Evolutionary conservation across 257 asterid species (phyloP).

Genomic region (Petunia axillaris): DNA sequence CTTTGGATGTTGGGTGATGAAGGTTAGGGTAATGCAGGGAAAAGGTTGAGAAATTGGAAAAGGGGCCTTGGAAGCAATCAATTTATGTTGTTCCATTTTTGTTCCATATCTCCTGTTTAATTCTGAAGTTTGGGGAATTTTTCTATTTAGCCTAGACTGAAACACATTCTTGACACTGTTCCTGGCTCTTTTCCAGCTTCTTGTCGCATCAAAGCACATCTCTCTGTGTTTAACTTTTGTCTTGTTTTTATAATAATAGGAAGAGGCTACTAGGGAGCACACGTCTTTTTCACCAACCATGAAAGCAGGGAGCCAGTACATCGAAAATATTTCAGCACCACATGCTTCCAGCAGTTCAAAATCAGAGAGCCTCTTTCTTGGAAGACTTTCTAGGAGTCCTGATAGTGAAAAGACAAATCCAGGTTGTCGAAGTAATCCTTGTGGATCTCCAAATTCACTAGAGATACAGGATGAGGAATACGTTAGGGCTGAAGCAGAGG

Average conservation of each 20-base stretch:
- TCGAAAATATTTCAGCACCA: conserved; percentile 26
- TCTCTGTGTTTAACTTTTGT: background rate
- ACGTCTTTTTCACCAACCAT: conserved; percentile 25
- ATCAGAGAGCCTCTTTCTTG: background rate
- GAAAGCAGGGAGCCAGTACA: conserved; percentile 25
- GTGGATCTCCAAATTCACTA: conserved; percentile 27
- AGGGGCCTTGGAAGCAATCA: background rate
- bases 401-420: conserved; percentile 26
- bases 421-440: conserved; percentile 22
- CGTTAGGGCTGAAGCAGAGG: background rate
- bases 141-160: background rate
- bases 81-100: background rate
- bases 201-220: background rate
- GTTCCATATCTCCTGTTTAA: background rate
- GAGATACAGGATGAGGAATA: conserved; percentile 35
- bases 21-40: background rate
- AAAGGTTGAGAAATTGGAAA: background rate
- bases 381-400: conserved; percentile 21
- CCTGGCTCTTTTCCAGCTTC: background rate
- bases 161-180: background rate
- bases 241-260: conserved; percentile 41
- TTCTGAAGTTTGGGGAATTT: background rate
- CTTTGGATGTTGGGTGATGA: conserved; percentile 9
- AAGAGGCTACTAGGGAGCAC: conserved; percentile 36
- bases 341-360: conserved; percentile 22